phyloP scores from a whole-genome alignment of 1,284 basidiomycete species.

The Sporisorium scitamineum region DNA sequence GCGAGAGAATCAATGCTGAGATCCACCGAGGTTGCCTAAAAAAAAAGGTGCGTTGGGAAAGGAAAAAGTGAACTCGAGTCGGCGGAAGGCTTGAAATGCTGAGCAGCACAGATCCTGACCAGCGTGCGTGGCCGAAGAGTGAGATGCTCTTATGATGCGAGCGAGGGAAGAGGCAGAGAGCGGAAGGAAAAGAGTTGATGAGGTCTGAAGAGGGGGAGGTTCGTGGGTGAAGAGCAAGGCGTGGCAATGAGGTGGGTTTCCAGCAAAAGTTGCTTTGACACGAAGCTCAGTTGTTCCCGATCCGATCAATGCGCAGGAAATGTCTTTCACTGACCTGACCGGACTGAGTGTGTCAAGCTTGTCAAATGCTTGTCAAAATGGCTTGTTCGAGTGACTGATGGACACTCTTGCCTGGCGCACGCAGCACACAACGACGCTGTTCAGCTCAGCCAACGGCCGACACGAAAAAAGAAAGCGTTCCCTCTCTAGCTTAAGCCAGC shows the following conservation, averaged over 20 bases:
- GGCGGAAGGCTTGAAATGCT: neutral
- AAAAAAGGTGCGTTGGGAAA: neutral
- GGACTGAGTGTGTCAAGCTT: neutral
- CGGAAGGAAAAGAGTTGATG: neutral
- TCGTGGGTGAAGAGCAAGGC: constrained; percentile 5
- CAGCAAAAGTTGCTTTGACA: neutral
- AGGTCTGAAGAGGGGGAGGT: neutral
- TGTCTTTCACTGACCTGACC: neutral
- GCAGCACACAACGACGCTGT: too few relatives aligned
- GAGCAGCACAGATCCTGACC: neutral
- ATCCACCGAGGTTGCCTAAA: too few relatives aligned
- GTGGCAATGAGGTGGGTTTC: neutral
- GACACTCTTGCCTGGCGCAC: too few relatives aligned
- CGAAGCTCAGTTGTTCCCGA: constrained; percentile 4
- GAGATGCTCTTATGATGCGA: neutral
- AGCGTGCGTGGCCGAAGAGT: neutral
- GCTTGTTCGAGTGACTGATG: too few relatives aligned
- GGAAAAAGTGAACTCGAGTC: neutral
- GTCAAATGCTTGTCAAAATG: neutral
- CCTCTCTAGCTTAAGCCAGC: too few relatives aligned
- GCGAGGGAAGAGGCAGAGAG: neutral
- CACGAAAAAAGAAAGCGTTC: neutral
- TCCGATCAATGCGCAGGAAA: constrained; percentile 1
- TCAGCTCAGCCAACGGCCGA: neutral
- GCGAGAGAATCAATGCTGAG: neutral